A percentile compares a stretch with the other conserved stretches of the same genome.
Evolutionary conservation across 2,329 filamentous ascomycete genomes (phyloP).

Genomic region (Fusarium guadeloupense): DNA sequence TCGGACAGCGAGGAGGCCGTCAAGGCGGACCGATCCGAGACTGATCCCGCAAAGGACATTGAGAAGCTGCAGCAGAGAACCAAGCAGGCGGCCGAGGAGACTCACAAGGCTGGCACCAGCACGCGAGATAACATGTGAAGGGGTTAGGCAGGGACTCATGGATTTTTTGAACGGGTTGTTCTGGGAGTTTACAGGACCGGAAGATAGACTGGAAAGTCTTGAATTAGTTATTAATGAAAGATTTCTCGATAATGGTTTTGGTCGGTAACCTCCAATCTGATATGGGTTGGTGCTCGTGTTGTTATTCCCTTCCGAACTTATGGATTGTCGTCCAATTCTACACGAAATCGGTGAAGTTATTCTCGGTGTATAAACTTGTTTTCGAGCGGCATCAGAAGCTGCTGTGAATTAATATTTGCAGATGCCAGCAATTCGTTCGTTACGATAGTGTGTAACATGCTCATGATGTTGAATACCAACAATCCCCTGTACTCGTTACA

Average conservation of each 20-base stretch:
- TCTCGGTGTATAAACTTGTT: too few relatives aligned
- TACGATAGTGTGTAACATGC: too few relatives aligned
- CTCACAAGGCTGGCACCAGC: constrained; percentile 58
- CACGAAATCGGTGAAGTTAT: too few relatives aligned
- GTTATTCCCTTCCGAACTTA: too few relatives aligned
- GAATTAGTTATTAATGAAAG: constrained; percentile 23
- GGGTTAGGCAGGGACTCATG: constrained; percentile 2
- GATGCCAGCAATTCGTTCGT: too few relatives aligned
- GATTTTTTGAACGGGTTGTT: neutral
- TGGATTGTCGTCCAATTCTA: too few relatives aligned
- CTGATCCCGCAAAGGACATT: constrained; percentile 51
- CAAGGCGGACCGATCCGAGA: constrained; percentile 66
- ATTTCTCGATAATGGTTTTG: neutral
- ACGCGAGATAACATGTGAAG: constrained; percentile 55
- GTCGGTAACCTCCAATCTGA: neutral
- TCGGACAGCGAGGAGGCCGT: constrained; percentile 82
- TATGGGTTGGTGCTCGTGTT: too few relatives aligned
- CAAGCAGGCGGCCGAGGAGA: constrained; percentile 60
- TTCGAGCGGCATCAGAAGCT: too few relatives aligned
- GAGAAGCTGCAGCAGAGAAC: constrained; percentile 67
- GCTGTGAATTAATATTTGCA: too few relatives aligned
- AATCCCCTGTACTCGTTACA: too few relatives aligned
- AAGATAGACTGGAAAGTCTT: constrained; percentile 15
- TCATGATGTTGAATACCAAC: too few relatives aligned
- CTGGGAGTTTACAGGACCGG: constrained; percentile 16